Evolutionary conservation across 1,284 basidiomycete species (phyloP).

Genomic region (Malassezia slooffiae): DNA sequence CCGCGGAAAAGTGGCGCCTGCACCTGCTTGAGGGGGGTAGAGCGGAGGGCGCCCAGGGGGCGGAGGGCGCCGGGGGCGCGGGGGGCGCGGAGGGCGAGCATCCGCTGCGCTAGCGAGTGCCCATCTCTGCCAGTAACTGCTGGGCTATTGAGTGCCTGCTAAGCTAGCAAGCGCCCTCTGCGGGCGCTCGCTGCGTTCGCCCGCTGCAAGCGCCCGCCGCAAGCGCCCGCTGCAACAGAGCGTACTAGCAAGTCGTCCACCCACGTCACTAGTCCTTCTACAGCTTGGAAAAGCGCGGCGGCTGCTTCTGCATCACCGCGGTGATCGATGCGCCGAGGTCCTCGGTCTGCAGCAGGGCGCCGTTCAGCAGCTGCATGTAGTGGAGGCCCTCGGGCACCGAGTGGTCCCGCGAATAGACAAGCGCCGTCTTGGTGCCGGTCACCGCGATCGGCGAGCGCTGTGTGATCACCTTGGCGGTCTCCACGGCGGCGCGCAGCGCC

Average conservation of each 20-base stretch:
- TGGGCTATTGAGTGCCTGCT: no score
- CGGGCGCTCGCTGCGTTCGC: no score
- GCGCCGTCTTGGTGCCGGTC: slow-evolving; percentile 65
- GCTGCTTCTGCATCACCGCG: slow-evolving; percentile 48
- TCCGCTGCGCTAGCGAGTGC: no score
- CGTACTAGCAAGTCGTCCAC: no score
- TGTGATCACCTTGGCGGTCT: slow-evolving; percentile 60
- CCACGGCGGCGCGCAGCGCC: slow-evolving; percentile 53
- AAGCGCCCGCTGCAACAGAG: no score
- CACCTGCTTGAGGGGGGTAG: slow-evolving; percentile 4
- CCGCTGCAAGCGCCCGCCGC: no score
- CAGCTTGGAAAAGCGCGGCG: slow-evolving; percentile 41
- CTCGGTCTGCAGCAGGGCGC: slow-evolving; percentile 58
- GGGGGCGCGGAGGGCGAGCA: no score
- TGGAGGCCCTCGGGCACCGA: slow-evolving; percentile 65
- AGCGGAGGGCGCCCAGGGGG: no score
- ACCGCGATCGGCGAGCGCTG: slow-evolving; percentile 72
- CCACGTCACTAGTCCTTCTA: no score
- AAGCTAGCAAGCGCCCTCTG: no score
- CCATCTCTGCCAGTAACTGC: no score
- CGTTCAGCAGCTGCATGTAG: slow-evolving; percentile 70
- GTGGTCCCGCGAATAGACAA: slow-evolving; percentile 65
- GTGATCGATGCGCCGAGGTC: slow-evolving; percentile 51
- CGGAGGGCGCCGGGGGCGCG: no score
- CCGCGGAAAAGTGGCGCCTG: slow-evolving; percentile 9